Base-by-base conservation (phyloP, 1,139 yeast genomes). In the Suhomyces ambrosiae region DNA sequence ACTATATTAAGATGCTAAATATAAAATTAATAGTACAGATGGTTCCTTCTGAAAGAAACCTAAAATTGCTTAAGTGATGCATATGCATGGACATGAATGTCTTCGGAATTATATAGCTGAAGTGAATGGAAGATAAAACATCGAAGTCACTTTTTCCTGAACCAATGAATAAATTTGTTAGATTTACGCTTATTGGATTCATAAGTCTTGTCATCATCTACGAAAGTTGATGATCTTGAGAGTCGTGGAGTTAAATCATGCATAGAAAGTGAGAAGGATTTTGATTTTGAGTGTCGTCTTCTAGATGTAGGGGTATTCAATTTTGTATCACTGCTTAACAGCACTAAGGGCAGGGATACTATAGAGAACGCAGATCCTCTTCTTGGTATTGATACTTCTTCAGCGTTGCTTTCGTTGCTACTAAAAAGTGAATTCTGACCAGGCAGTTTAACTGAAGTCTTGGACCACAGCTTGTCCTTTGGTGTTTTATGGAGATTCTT, bases 111-210 rank as follows among this genome's bases (percentile, higher is more conserved):
- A 10, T 10, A 7, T 7, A 23, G 24, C 11, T 7, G 24, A 23
- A 23, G n/a, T 23, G 24, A 15, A 22, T n/a, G n/a, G n/a, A n/a
- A 7, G n/a, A 9, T 12, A 14, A 7, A 9, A 23, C 17, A 6
- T 14, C n/a, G 27, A n/a, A 8, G 8, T 27, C 18, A 31, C 23
- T 23, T 35, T 33, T 40, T 49, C 30, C 44, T 45, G 16, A 53
- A 47, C 56, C 57, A 54, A 29, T 39, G 50, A 9, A 50, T 38
- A 8, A 57, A 31, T 35, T 44, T 52, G 15, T 47, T 40, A 12
- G 46, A 45, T 29, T 46, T 49, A 32, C 36, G 44, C 28, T 46
- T 45, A 27, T 30, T 40, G n/a, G 22, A 32, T 10, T 30, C 28
- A 12, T 33, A 29, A 2, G 27, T 30, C 3, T 31, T 28, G 15